Conservation (phyloP, 345 rosid genomes). For the Salix koriyanagi region DNA sequence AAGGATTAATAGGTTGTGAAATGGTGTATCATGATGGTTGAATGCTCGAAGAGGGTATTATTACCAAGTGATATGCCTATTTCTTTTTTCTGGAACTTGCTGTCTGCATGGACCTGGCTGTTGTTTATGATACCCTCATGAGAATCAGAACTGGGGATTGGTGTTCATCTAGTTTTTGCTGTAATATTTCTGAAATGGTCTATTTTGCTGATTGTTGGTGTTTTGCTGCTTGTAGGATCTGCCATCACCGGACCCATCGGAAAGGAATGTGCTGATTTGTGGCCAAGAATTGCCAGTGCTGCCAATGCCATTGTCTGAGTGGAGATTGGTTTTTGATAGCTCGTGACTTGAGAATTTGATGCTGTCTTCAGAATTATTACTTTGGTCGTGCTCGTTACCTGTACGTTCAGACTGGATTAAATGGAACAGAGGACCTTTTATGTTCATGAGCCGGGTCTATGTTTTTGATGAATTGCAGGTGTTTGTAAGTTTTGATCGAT, state of each 20-base stretch:
- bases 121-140: neutral
- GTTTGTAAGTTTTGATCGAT: too few species aligned
- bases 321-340: neutral
- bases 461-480: neutral
- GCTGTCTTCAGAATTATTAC: neutral
- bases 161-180: neutral
- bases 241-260: slow-evolving; percentile 94
- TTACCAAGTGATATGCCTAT: too few species aligned
- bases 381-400: neutral
- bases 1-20: too few species aligned
- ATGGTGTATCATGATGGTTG: too few species aligned
- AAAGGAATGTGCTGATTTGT: slow-evolving; percentile 86
- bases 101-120: neutral
- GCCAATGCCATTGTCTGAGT: slow-evolving; percentile 39
- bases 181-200: neutral
- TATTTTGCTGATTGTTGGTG: neutral
- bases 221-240: slow-evolving; percentile 43
- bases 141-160: too few species aligned
- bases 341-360: neutral
- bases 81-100: too few species aligned
- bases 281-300: slow-evolving; percentile 96
- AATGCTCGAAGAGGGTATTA: too few species aligned
- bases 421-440: neutral
- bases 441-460: neutral
- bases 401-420: neutral